Evolutionary conservation across 2,329 filamentous ascomycete species (phyloP), one percentile per base, ranked within the genome.

Genomic region (Teratosphaeria epicoccoides): DNA sequence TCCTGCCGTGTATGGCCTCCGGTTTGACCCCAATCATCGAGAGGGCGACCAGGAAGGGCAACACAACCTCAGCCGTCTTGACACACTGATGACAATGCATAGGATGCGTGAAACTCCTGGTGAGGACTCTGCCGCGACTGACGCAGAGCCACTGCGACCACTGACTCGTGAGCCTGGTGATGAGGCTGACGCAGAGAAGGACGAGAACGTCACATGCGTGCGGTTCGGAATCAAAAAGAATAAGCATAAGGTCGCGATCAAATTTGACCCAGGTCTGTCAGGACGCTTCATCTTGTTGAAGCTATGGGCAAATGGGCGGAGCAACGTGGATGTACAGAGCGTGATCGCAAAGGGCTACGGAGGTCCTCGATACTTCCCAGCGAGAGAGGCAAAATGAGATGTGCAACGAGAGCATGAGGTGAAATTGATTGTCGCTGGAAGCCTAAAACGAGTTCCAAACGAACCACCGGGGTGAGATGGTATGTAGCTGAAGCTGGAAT

Each of bases 251-350:
- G 91, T 93, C 60, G 89, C 84, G 12, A 85, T 97, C 61, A 84
- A 81, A 53, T 96, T 97, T 60, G 81, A 90, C 60, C 86, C 88
- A 52, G 84, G 86, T 0, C 79, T 93, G 54, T 78, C 70, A 67
- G 76, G 73, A 25, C 49, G 87, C 52, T 94, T 86, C 66, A 85
- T 97, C 49, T 70, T 96, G 43, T 74, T 97, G 57, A 96, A 96
- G 73, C 81, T 96, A 67, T 96, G 88, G 87, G 89, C 84, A 61
- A 80, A 81, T 53, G 78, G 81, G 24, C 81, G 83, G 46, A 76
- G 79, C 3, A 95, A 94, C 62, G 94, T 96, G 57, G 89, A 95
- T 64, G 88, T 97, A 37, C 86, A 95, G 67, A 88, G 84, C 45
- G 83, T 96, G 23, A 79, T 89, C 52, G 86, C 84, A 1, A 84